Base-by-base conservation (phyloP, 2,329 filamentous ascomycete species). In the Pleochaeta shiraiana region DNA sequence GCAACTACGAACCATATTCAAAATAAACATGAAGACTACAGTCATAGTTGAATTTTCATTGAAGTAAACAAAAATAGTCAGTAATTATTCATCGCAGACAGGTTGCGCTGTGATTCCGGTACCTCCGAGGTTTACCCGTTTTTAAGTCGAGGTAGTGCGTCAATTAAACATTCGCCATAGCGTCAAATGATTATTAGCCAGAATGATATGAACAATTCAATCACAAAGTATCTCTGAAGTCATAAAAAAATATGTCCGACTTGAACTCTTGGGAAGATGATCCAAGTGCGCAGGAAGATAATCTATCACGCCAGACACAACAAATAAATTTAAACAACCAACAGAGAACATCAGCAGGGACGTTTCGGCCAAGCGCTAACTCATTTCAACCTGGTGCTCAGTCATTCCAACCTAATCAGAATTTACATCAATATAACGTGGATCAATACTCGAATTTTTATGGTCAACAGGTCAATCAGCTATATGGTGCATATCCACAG, bases 251-350 rank as follows among this genome's bases (percentile, higher is more conserved):
- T 72, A 95, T 95, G 90, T 87, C 91, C 71, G 85, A 91, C 75
- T 87, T 90, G 72, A 90, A 95, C 75, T 95, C 90, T 67, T 97
- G 93, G 88, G 91, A 97, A 77, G 90, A 95, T 72, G 88, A 91
- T 72, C 84, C 85, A 72, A 79, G 85, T 64, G 84, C 83, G 68
- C 86, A 89, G 79, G 86, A 91, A 71, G 86, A 82, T 68, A 76
- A 88, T 71, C 83, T 95, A 75, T 83, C 88, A 67, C 84, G 84
- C 71, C 88, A 91, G 79, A 77, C 87, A 71, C 83, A 86, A 74
- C 85, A 87, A 74, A 81, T 90, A 75, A 89, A 90, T 74, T 74
- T 91, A 72, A 87, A 86, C 74, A 78, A 79, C 64, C 64, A 72
- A 68, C 64, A 76, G 76, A 80, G 79, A 12, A 84, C 85, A 14